These are phyloP conservation scores for Phytopythium chamaehyphon DNA, from an alignment of 352 stramenopile genomes.

Conservation along the genomic window DNA sequence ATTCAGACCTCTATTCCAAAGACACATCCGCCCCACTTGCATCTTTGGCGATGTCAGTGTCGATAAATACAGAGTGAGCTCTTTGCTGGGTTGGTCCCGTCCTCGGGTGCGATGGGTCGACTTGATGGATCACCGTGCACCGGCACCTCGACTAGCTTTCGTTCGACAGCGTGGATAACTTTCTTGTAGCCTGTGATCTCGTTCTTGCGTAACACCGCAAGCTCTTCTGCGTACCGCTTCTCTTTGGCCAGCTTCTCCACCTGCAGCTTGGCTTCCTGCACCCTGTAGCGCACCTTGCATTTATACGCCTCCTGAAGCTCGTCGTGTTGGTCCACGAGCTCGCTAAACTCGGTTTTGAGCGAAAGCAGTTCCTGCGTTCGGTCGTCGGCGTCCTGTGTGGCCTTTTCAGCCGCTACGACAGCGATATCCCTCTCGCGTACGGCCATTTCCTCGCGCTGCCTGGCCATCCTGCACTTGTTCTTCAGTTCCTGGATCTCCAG, in stretches of 20 bases:
- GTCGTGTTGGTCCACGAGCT: conserved; percentile 57
- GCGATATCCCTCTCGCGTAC: conserved; percentile 45
- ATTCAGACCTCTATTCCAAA: too few species aligned
- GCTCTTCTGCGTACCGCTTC: conserved; percentile 47
- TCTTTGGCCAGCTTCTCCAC: conserved; percentile 33
- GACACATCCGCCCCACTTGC: too few species aligned
- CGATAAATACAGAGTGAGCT: conserved; percentile 67
- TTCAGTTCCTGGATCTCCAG: conserved; percentile 41
- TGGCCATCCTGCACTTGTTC: conserved; percentile 33
- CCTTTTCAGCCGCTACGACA: conserved; percentile 20
- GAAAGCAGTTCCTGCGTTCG: conserved; percentile 43
- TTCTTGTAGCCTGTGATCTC: conserved; percentile 61
- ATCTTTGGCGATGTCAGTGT: conserved; percentile 31
- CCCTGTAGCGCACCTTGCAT: conserved; percentile 28
- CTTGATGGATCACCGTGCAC: conserved; percentile 18
- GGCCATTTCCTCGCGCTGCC: conserved; percentile 42
- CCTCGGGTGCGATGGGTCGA: conserved; percentile 17
- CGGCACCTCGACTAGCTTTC: conserved; percentile 48
- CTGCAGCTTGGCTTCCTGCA: conserved; percentile 25
- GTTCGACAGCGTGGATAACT: conserved; percentile 59
- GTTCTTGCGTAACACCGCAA: conserved; percentile 39
- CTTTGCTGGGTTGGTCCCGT: conserved; percentile 19
- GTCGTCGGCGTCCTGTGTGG: conserved; percentile 30
- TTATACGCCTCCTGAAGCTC: conserved; percentile 33
- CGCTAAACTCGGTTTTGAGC: conserved; percentile 60